These are phyloP conservation scores for Thielaviopsis punctulata DNA, from an alignment of 2,329 filamentous ascomycete genomes.

Conservation along the genomic window DNA sequence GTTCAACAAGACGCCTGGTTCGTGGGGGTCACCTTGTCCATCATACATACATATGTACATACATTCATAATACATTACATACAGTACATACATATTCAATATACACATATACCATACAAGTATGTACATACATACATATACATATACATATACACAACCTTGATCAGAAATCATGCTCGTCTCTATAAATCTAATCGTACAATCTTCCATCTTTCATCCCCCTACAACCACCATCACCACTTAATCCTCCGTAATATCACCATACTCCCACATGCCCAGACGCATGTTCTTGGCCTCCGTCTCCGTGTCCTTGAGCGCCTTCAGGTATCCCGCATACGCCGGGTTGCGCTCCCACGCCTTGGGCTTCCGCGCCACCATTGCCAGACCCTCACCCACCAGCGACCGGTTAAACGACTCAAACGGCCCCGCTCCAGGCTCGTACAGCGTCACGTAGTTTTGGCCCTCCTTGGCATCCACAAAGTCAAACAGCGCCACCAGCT, in stretches of 20 bases:
- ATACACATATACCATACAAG: too few species aligned
- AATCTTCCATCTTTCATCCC: background rate
- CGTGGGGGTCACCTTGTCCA: too few species aligned
- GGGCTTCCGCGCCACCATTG: conserved; percentile 82
- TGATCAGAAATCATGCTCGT: background rate
- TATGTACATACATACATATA: background rate
- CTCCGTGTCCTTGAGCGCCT: conserved; percentile 56
- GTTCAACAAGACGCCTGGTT: too few species aligned
- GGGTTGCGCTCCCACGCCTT: conserved; percentile 71
- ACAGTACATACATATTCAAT: conserved; percentile 13
- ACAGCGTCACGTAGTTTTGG: conserved; percentile 70
- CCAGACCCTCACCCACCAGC: conserved; percentile 64
- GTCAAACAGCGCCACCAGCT: conserved; percentile 83
- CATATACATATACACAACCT: background rate
- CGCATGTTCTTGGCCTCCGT: conserved; percentile 62
- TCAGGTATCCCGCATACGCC: conserved; percentile 52
- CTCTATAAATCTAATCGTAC: background rate
- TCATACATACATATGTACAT: background rate
- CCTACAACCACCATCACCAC: background rate
- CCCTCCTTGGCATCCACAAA: conserved; percentile 63
- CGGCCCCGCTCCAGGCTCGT: conserved; percentile 53
- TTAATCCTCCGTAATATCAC: conserved; percentile 82
- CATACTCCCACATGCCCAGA: conserved; percentile 94
- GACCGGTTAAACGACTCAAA: conserved; percentile 82
- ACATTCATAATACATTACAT: conserved; percentile 7